Percentiles rank a stretch among this genome's conserved stretches.
Evolutionary conservation across 1,284 basidiomycete species (phyloP).

Genomic region (Xerocomus cyaneibrunnescens): DNA sequence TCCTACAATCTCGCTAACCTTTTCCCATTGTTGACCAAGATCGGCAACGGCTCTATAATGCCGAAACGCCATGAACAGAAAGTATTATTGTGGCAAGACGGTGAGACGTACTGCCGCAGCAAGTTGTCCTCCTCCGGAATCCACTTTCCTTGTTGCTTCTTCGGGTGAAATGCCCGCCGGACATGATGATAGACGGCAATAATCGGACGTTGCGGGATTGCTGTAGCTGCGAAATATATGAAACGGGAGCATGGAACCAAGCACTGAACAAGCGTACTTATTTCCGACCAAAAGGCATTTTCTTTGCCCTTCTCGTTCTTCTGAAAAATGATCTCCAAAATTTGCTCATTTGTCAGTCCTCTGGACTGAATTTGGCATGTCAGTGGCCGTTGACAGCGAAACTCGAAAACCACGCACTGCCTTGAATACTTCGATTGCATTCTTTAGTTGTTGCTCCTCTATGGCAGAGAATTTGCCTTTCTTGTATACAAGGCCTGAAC

Average conservation of each 20-base stretch:
- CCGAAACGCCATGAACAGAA: constrained; percentile 4
- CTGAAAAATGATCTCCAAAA: constrained; percentile 63
- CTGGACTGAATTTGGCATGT: constrained; percentile 41
- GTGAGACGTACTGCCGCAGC: constrained; percentile 54
- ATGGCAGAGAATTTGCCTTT: constrained; percentile 81
- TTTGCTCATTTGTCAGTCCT: constrained; percentile 49
- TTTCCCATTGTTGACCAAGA: constrained; percentile 78
- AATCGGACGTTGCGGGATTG: constrained; percentile 71
- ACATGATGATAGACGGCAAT: constrained; percentile 82
- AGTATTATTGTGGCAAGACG: constrained; percentile 1
- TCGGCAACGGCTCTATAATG: constrained; percentile 59
- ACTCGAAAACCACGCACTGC: constrained; percentile 41
- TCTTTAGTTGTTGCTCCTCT: constrained; percentile 64
- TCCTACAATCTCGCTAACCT: constrained; percentile 64
- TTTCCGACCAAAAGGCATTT: constrained; percentile 71
- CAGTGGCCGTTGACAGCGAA: constrained; percentile 1
- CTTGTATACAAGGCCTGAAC: constrained; percentile 72
- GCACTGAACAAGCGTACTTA: constrained; percentile 52
- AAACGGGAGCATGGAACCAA: background rate
- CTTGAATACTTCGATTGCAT: constrained; percentile 64
- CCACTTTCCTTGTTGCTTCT: constrained; percentile 72
- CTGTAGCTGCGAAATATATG: constrained; percentile 47
- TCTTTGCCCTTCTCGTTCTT: constrained; percentile 60
- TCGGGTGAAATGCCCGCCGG: constrained; percentile 64
- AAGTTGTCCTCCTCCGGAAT: constrained; percentile 60